Percentiles rank a stretch among this genome's conserved stretches.
These are phyloP conservation scores for Tricholoma bakamatsutake DNA, from an alignment of 768 basidiomycete species.

Conservation along the genomic window DNA sequence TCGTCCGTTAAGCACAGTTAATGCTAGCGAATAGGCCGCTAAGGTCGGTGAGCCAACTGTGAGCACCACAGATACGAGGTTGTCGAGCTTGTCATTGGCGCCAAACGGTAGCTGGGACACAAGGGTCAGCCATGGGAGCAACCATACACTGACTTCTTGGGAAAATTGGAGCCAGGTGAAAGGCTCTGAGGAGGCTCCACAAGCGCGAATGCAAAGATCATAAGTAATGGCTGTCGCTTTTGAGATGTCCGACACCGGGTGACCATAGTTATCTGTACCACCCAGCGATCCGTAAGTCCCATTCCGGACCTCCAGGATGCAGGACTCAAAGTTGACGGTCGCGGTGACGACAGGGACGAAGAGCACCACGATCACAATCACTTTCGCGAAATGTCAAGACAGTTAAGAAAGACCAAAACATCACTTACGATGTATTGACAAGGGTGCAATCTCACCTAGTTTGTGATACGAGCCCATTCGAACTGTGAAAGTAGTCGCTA, in stretches of 20 bases:
- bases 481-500: too few species aligned
- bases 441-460: too few species aligned
- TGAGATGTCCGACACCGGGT: conserved; percentile 14
- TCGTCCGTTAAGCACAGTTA: conserved; percentile 41
- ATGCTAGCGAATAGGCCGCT: conserved; percentile 37
- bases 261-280: conserved; percentile 22
- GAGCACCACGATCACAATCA: background rate
- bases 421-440: too few species aligned
- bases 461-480: too few species aligned
- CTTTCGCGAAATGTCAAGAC: background rate
- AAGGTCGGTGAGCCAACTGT: conserved; percentile 40
- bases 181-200: conserved; percentile 19
- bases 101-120: conserved; percentile 47
- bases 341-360: background rate
- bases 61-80: conserved; percentile 36
- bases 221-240: conserved; percentile 26
- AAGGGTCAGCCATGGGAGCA: conserved; percentile 43
- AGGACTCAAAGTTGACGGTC: conserved; percentile 15
- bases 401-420: background rate
- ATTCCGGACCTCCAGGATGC: conserved; percentile 15
- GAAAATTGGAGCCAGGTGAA: conserved; percentile 29
- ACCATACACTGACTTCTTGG: conserved; percentile 38
- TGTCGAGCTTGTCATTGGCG: conserved; percentile 31
- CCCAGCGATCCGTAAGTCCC: conserved; percentile 15
- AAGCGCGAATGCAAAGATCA: conserved; percentile 21